A percentile compares a stretch with the other conserved stretches of the same genome.
phyloP scores from a whole-genome alignment of 2,329 filamentous ascomycete species.

The Zasmidium citrigriseum region DNA sequence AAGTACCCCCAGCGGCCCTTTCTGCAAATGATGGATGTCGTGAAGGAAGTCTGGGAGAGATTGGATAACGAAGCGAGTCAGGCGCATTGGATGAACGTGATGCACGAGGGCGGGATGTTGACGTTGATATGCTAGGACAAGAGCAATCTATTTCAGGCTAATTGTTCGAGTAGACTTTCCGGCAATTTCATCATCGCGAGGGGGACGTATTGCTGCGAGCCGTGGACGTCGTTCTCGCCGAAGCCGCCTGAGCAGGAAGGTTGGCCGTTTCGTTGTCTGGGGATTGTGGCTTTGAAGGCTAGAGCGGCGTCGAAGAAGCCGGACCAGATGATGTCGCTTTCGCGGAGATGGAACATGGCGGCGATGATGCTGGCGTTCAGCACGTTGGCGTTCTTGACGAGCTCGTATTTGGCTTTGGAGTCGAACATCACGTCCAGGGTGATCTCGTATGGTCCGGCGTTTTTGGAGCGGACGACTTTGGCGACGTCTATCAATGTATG shows the following conservation, averaged over 20 bases:
- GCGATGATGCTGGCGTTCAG: conserved; percentile 34
- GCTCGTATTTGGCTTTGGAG: conserved; percentile 11
- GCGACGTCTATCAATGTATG: conserved; percentile 4
- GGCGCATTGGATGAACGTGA: conserved; percentile 58
- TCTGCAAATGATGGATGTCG: conserved; percentile 50
- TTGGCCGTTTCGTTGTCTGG: not conserved
- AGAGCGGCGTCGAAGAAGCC: conserved; percentile 32
- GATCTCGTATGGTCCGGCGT: conserved; percentile 54
- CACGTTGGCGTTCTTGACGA: conserved; percentile 30
- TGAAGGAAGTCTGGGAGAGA: conserved; percentile 55
- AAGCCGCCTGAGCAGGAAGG: conserved; percentile 3
- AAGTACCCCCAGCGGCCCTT: conserved; percentile 55
- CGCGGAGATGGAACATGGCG: conserved; percentile 29
- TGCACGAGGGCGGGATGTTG: conserved; percentile 59
- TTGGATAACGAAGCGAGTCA: conserved; percentile 51
- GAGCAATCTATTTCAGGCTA: not conserved
- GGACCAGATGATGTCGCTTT: conserved; percentile 21
- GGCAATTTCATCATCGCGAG: not conserved
- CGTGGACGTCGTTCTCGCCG: conserved; percentile 4
- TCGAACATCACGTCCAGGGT: conserved; percentile 56
- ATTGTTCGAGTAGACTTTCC: not conserved
- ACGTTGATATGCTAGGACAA: conserved; percentile 33
- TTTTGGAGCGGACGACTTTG: conserved; percentile 51
- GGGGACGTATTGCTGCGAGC: conserved; percentile 4
- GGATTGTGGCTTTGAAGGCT: conserved; percentile 52